These are phyloP conservation scores for Leccinum fibrillosum DNA, from an alignment of 768 basidiomycete genomes.

Conservation along the genomic window DNA sequence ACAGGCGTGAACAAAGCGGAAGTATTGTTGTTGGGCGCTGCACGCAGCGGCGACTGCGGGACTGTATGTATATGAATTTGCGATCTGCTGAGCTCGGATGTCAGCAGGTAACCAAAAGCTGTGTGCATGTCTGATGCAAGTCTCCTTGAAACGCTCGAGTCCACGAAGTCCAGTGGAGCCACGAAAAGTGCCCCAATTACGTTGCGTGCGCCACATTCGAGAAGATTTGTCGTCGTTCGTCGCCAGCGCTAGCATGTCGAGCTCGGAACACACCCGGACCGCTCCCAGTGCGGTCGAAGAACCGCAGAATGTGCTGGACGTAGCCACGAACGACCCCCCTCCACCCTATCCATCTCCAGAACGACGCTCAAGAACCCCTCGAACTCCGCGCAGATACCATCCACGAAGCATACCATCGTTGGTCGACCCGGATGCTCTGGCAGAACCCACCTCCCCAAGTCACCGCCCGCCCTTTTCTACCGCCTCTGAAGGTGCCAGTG, in stretches of 20 bases:
- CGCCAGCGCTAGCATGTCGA: constrained; percentile 9
- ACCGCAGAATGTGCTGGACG: constrained; percentile 9
- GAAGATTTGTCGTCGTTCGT: background rate
- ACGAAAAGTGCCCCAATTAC: background rate
- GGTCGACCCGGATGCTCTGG: constrained; percentile 34
- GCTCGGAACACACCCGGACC: background rate
- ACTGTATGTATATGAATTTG: background rate
- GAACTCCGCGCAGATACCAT: constrained; percentile 27
- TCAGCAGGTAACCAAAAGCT: background rate
- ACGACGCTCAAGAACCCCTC: constrained; percentile 39
- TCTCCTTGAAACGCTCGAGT: background rate
- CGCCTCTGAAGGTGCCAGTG: constrained; percentile 34
- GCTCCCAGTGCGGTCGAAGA: background rate
- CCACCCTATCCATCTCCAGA: constrained; percentile 63
- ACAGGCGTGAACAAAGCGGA: no score
- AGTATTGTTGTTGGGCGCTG: background rate
- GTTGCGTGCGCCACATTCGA: constrained; percentile 4
- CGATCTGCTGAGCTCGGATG: background rate
- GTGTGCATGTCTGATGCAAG: background rate
- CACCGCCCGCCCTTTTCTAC: constrained; percentile 23
- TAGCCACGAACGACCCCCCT: constrained; percentile 50
- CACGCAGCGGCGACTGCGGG: background rate
- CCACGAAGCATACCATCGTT: constrained; percentile 32
- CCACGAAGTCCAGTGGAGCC: background rate
- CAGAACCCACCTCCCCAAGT: constrained; percentile 26